phyloP scores from a whole-genome alignment of 495 filamentous ascomycete species.

The Hyaloscypha hepaticicola region DNA sequence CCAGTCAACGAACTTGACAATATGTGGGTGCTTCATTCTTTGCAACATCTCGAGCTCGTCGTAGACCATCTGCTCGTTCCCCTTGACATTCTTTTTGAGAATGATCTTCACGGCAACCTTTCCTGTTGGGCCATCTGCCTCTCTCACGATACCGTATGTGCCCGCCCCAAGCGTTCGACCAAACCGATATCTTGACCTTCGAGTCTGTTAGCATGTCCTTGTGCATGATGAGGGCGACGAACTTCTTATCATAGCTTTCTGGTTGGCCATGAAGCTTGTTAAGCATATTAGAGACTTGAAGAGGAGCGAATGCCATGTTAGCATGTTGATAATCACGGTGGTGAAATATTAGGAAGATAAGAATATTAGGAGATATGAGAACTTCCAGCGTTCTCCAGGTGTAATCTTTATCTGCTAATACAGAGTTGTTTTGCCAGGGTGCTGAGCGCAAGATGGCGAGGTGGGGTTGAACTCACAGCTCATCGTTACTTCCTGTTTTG shows the following conservation, averaged over 20 bases:
- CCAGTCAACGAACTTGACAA: conserved; percentile 98
- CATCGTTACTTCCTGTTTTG: conserved; percentile 38
- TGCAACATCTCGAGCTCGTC: conserved; percentile 95
- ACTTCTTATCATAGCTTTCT: conserved; percentile 99
- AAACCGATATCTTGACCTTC: conserved; percentile 82
- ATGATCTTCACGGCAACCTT: conserved; percentile 99
- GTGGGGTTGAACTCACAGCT: conserved; percentile 44
- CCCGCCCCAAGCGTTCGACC: conserved; percentile 92
- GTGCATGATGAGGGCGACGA: conserved; percentile 4
- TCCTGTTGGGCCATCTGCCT: conserved; percentile 78
- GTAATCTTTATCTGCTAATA: conserved; percentile 3
- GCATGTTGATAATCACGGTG: conserved; percentile 2
- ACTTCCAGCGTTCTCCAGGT: conserved; percentile 3
- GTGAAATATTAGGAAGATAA: background rate
- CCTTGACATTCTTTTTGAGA: conserved; percentile 97
- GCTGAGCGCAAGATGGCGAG: background rate
- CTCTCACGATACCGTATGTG: conserved; percentile 97
- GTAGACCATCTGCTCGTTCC: conserved; percentile 97
- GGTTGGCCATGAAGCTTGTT: conserved; percentile 98
- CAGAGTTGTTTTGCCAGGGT: background rate
- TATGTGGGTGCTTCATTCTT: conserved; percentile 86
- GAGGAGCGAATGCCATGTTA: conserved; percentile 17
- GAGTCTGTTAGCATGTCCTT: conserved; percentile 12
- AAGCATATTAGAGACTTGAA: conserved; percentile 60
- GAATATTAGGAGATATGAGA: conserved; percentile 5